Conservation (phyloP, 306 rosid genomes). For the Coriaria nepalensis region DNA sequence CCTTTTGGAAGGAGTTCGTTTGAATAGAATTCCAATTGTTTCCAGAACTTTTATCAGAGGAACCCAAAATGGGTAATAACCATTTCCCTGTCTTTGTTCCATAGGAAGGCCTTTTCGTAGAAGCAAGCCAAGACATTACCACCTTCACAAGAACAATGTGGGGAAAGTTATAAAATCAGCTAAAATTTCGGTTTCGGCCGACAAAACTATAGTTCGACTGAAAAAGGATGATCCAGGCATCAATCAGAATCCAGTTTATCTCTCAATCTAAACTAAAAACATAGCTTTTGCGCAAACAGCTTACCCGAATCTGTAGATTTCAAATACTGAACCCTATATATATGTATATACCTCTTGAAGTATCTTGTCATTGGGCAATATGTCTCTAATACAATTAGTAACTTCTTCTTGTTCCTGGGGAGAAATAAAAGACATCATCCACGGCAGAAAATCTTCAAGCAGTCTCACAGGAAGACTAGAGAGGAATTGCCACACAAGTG, state of each 20-base stretch:
- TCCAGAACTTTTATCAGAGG: slow-evolving; percentile 19
- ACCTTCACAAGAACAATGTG: slow-evolving; percentile 31
- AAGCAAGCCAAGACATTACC: slow-evolving; percentile 56
- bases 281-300: too few relatives aligned
- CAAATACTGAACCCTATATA: too few relatives aligned
- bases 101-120: slow-evolving; percentile 16
- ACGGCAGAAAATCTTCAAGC: slow-evolving; percentile 49
- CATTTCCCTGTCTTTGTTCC: too few relatives aligned
- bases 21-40: slow-evolving; percentile 21
- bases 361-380: slow-evolving; percentile 53
- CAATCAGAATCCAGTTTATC: too few relatives aligned
- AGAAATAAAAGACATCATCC: slow-evolving; percentile 59
- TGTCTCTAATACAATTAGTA: slow-evolving; percentile 35
- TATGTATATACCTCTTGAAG: slow-evolving; percentile 53
- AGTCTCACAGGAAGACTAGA: slow-evolving; percentile 71
- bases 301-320: too few relatives aligned
- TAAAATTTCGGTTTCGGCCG: too few relatives aligned
- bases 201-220: too few relatives aligned
- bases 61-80: slow-evolving; percentile 21
- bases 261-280: too few relatives aligned
- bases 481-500: slow-evolving; percentile 79
- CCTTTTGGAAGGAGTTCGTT: slow-evolving; percentile 19
- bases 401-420: slow-evolving; percentile 45
- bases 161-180: too few relatives aligned
- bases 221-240: too few relatives aligned